phyloP scores from a whole-genome alignment of 345 rosid species.

The Populus euphratica region DNA sequence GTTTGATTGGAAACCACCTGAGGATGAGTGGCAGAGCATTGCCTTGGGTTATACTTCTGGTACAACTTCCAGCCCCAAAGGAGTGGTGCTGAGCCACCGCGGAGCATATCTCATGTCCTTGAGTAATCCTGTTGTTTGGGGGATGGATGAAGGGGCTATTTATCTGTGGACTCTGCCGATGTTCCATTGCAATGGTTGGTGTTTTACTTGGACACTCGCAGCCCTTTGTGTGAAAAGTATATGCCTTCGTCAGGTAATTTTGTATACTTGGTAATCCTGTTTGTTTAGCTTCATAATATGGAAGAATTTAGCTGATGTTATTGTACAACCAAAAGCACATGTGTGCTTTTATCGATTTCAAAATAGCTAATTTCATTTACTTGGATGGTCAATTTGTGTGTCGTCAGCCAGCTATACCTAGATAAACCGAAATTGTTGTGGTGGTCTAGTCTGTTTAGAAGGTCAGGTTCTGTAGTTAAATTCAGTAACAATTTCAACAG shows the following conservation, averaged over 20 bases:
- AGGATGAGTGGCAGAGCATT: constrained; percentile 96
- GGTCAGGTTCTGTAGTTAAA: neutral
- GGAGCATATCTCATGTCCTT: constrained; percentile 84
- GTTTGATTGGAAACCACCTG: constrained; percentile 75
- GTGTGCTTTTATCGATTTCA: neutral
- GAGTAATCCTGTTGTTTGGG: constrained; percentile 67
- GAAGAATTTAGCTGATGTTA: constrained; percentile 1
- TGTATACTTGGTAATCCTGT: neutral
- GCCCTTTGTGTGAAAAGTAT: constrained; percentile 74
- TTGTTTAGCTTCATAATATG: neutral
- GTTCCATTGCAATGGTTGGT: constrained; percentile 95
- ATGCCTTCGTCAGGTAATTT: constrained; percentile 90
- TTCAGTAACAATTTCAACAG: neutral
- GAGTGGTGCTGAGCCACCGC: constrained; percentile 80
- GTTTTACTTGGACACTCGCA: constrained; percentile 82
- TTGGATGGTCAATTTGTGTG: neutral
- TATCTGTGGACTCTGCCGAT: constrained; percentile 96
- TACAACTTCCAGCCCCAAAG: constrained; percentile 90
- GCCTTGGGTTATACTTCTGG: constrained; percentile 93
- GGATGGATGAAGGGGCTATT: constrained; percentile 78
- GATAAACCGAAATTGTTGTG: neutral
- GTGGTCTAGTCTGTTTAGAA: neutral
- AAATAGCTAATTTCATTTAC: neutral
- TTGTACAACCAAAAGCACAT: neutral
- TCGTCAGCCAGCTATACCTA: neutral